Percentiles rank a stretch among this genome's conserved stretches.
Conservation (phyloP, 495 filamentous ascomycete genomes). For the Aspergillus egyptiacus region DNA sequence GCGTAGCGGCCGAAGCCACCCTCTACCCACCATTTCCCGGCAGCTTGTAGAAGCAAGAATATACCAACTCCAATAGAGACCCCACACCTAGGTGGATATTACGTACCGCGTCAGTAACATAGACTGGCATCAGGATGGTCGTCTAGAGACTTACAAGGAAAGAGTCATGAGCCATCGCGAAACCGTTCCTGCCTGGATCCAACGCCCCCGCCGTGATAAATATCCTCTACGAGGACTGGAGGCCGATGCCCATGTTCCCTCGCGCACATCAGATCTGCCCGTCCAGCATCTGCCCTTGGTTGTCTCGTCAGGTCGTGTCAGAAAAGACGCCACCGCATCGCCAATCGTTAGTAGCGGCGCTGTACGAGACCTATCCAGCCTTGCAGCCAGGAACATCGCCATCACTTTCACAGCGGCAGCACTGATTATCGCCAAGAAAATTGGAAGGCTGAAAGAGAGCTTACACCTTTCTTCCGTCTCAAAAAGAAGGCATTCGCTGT, state of each 20-base stretch:
- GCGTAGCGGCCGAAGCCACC: not conserved
- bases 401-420: constrained; percentile 8
- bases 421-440: constrained; percentile 1
- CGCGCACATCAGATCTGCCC: not conserved
- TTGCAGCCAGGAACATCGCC: not conserved
- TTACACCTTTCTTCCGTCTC: constrained; percentile 4
- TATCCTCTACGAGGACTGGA: not conserved
- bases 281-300: not conserved
- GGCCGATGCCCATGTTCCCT: not conserved
- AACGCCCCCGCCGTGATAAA: not conserved
- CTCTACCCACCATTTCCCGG: no score
- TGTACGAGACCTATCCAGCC: not conserved
- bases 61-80: not conserved
- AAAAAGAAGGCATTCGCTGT: no score
- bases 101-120: no score
- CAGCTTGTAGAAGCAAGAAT: no score
- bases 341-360: constrained; percentile 10
- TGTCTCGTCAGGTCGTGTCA: constrained; percentile 4
- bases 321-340: constrained; percentile 15
- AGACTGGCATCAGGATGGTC: not conserved
- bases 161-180: not conserved
- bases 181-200: not conserved
- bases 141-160: not conserved
- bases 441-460: constrained; percentile 8
- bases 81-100: not conserved